Evolutionary conservation across 768 basidiomycete species (phyloP), one percentile per base, ranked within the genome.

Genomic region (Tulasnella sp.): DNA sequence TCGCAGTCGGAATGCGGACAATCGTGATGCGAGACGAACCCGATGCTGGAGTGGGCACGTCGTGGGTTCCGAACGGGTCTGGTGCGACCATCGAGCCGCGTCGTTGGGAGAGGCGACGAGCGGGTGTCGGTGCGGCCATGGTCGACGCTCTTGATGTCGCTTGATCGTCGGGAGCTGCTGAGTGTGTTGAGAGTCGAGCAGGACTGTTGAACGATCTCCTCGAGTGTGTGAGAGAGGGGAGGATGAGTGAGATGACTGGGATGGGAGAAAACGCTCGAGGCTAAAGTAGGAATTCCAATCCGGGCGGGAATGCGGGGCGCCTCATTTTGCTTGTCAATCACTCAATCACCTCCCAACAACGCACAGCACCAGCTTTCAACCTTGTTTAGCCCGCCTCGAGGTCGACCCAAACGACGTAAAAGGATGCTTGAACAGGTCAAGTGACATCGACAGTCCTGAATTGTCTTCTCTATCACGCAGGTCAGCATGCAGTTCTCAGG

Each of bases 71-170:
- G 76, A 83, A 88, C 0, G 91, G 90, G 78, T 93, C 91, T 1
- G 84, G 79, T 0, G 91, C 91, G 35, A 86, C 82, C 16, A 84
- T 79, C 0, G 91, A 92, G 19, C 91, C 90, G 64, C 90, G 84
- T 19, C 91, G 84, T 22, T 69, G 69, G 32, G 69, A 69, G 29
- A 69, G 69, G 34, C 69, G 69, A 8, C 69, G 69, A 6, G 69
- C 47, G 5, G 41, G 69, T 44, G 63, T 19, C n/a, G 63, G 39
- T 40, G 63, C 34, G 6, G 63, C 63, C 63, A 65, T 65, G 52
- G 52, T 29, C 1, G 29, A 59, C 22, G 52, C 26, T n/a, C n/a
- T 59, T n/a, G 52, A 59, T 59, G 22, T 59, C 52, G 12, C 26
- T 59, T n/a, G 52, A 59, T 59, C 52, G 52, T 59, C 22, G 52